Conservation (phyloP, 345 rosid species). For the Gossypium rotundifolium region DNA sequence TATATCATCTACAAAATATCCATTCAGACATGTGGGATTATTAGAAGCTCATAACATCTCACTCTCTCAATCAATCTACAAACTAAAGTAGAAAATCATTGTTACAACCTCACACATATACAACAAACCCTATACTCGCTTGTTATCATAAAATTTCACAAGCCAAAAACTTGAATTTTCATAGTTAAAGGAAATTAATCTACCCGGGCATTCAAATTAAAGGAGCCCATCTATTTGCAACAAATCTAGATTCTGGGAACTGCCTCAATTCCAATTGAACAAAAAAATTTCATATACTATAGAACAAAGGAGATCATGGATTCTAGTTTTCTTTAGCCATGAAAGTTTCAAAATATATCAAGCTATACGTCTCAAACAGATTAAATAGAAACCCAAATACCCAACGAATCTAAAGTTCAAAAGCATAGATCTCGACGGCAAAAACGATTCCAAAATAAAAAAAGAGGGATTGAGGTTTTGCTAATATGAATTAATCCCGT, state of each 20-base stretch:
- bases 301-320: neutral
- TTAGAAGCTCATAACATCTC: neutral
- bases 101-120: neutral
- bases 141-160: neutral
- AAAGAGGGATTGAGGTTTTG: neutral
- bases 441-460: neutral
- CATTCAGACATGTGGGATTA: neutral
- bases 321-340: neutral
- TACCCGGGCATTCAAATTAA: neutral
- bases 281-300: neutral
- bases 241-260: neutral
- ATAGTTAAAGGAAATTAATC: neutral
- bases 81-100: neutral
- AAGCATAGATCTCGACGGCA: neutral
- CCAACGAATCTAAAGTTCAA: neutral
- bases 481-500: neutral
- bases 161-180: neutral
- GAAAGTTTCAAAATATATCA: neutral
- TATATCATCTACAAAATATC: slow-evolving; percentile 3
- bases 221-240: neutral
- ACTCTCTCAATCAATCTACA: neutral
- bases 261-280: neutral
- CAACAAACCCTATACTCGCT: neutral
- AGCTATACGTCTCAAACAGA: neutral
- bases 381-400: neutral